Evolutionary conservation across 2,329 filamentous ascomycete species (phyloP), one percentile per base, ranked within the genome.

Genomic region (Dothideomycetes sp.): DNA sequence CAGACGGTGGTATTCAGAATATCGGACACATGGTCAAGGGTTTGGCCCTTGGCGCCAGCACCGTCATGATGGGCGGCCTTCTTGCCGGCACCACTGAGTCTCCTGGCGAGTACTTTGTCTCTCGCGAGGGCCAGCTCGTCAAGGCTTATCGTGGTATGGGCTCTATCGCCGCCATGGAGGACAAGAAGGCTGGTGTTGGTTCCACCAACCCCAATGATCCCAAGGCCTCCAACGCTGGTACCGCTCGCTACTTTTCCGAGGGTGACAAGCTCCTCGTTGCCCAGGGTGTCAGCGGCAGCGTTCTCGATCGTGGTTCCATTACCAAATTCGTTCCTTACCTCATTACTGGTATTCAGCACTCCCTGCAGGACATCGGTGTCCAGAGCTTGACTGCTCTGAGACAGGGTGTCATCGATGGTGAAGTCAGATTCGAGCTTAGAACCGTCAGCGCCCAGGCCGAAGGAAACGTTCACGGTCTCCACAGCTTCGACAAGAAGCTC

Each of bases 121-220:
- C 85, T 57, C 82, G 84, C 45, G 89, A 96, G 66, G 91, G 91
- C 49, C 93, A 96, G 74, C 80, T 98, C 40, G 89, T 98, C 64
- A 98, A 98, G 75, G 88, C 91, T 31, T 98, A 98, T 74, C 84
- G 91, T 64, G 91, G 91, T 45, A 98, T 98, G 91, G 91, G 91
- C 51, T 88, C 81, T 65, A 98, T 98, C 59, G 91, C 95, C 56
- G 91, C 91, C 51, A 98, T 98, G 91, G 88, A 96, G 68, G 89
- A 96, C 68, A 94, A 91, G 77, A 94, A 94, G 73, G 87, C 88
- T 9, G 86, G 84, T 40, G 72, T 64, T 44, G 82, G 81, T 49
- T 42, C 46, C 11, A 19, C 43, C 31, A 42, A 45, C 38, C 68
- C 70, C 55, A 83, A 78, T 62, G 77, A 87, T 64, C 66, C 69